Conservation (phyloP, 257 asterid genomes). For the Linaria vulgaris region DNA sequence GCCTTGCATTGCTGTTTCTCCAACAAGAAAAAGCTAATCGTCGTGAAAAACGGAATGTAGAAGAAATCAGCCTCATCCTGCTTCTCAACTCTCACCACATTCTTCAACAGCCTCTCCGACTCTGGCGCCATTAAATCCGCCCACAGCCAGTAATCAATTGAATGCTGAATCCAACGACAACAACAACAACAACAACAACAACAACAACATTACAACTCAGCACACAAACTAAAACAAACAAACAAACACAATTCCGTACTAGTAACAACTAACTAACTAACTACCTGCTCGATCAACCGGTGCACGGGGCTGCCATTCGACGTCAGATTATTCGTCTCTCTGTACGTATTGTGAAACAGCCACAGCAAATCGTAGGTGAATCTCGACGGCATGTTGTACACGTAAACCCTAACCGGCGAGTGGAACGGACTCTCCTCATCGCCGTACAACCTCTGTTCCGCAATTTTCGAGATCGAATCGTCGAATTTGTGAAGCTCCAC, state of each 20-base stretch:
- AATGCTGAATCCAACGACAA: conserved; percentile 55
- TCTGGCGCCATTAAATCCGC: conserved; percentile 88
- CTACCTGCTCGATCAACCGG: conserved; percentile 85
- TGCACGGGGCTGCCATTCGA: conserved; percentile 99
- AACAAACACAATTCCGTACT: too few relatives aligned
- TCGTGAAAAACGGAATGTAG: conserved; percentile 92
- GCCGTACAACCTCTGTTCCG: conserved; percentile 54
- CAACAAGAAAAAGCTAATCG: conserved; percentile 89
- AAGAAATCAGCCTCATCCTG: conserved; percentile 96
- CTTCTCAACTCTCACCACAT: conserved; percentile 69
- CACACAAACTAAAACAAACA: too few relatives aligned
- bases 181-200: too few relatives aligned
- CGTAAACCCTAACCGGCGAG: conserved; percentile 68
- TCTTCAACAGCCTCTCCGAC: conserved; percentile 70
- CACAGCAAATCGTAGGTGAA: conserved; percentile 89
- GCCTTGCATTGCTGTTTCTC: conserved; percentile 94
- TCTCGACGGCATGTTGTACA: conserved; percentile 85
- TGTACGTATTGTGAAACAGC: conserved; percentile 64
- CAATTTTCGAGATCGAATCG: conserved; percentile 50
- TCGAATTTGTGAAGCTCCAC: conserved; percentile 49
- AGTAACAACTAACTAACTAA: background rate
- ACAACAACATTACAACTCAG: too few relatives aligned
- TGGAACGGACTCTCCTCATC: conserved; percentile 33
- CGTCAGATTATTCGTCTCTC: conserved; percentile 69
- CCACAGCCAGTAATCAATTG: conserved; percentile 97